Base-by-base conservation (phyloP, 495 filamentous ascomycete genomes). In the Podospora tetraspora region DNA sequence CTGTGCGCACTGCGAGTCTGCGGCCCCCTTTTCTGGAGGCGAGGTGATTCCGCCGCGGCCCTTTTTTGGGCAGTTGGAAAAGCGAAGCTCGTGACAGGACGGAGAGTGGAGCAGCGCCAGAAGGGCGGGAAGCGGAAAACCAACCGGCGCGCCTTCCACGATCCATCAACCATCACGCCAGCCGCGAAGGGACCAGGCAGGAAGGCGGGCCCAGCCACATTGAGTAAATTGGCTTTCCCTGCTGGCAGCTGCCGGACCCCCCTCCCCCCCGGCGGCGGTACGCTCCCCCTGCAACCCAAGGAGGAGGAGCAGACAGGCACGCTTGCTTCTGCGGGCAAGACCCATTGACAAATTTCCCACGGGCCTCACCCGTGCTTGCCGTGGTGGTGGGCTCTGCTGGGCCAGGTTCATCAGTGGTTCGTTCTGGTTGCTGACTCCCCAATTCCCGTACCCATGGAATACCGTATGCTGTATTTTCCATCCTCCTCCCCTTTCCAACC, bases 291-390 rank as follows among this genome's bases (percentile, higher is more conserved):
- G 24, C 57, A 30, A 61, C 43, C 27, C 37, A 24, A 61, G 23
- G 27, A 27, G 37, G 25, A 34, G 62, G n/a, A 24, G 62, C 24
- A 34, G 30, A 23, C n/a, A 34, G 30, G 34, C n/a, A 34, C 22
- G 62, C 21, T 64, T 64, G 62, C 32, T 64, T 64, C 30, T 32
- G 29, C 37, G 22, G 34, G 62, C 62, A 43, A 43, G 60, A 27
- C 60, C 60, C 29, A 52, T 43, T 64, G 52, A 59, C 56, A 22
- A 34, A 64, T 64, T 56, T 64, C 62, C 62, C 62, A 64, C 62
- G 62, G 62, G 37, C 62, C 62, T 64, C 62, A 64, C 62, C 62
- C 62, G 62, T 64, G 62, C 62, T 64, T 30, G 43, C 34, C 43
- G 62, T 27, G 61, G 62, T 27, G 61, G 25, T 37, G 29, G 30